Percentiles rank a stretch among this genome's conserved stretches.
Conservation (phyloP, 495 filamentous ascomycete genomes). For the Bacidia gigantensis region DNA sequence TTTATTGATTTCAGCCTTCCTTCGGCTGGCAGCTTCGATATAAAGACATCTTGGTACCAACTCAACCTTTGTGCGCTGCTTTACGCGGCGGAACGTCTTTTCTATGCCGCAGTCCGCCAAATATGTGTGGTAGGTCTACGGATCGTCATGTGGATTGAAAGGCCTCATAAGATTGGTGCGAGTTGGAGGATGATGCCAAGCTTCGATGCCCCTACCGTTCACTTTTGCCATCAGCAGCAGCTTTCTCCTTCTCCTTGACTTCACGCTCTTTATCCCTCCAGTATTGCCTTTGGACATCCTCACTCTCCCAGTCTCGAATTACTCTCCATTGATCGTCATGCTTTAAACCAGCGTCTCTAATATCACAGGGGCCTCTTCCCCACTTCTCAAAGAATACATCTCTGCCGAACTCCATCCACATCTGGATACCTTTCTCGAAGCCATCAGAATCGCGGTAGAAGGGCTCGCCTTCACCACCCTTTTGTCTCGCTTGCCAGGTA, state of each 20-base stretch:
- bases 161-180: no score
- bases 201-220: constrained; percentile 2
- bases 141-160: no score
- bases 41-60: no score
- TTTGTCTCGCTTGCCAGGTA: constrained; percentile 44
- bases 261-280: constrained; percentile 4
- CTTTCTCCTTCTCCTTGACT: constrained; percentile 9
- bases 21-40: no score
- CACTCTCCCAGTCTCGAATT: constrained; percentile 12
- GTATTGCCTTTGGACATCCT: constrained; percentile 7
- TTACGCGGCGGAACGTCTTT: no score
- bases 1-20: no score
- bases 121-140: not conserved
- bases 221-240: constrained; percentile 23
- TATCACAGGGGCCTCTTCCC: constrained; percentile 40
- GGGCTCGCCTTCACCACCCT: constrained; percentile 45
- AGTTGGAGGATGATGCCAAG: no score
- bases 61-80: no score
- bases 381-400: constrained; percentile 41
- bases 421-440: constrained; percentile 36
- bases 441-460: constrained; percentile 42
- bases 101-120: no score
- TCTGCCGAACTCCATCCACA: constrained; percentile 39
- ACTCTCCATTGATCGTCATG: constrained; percentile 37
- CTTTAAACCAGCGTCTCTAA: constrained; percentile 26